Evolutionary conservation across 2,329 filamentous ascomycete species (phyloP).

Genomic region (Hymenoscyphus albidus): DNA sequence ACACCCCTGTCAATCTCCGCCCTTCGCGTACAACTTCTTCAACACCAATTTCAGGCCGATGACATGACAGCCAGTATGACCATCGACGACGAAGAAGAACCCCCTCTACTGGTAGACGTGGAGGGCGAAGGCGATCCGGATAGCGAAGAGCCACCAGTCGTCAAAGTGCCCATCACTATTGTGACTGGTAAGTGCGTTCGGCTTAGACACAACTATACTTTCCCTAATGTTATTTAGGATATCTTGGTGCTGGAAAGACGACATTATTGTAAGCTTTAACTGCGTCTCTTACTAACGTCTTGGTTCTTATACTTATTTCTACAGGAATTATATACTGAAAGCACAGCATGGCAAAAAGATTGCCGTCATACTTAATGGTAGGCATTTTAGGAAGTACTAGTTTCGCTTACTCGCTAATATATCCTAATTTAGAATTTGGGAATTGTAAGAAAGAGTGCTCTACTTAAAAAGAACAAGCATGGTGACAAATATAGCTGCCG

Average conservation of each 20-base stretch:
- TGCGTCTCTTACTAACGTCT: too few relatives aligned
- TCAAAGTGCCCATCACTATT: conserved; percentile 80
- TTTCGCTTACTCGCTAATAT: not conserved
- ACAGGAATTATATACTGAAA: conserved; percentile 81
- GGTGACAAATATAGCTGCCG: conserved; percentile 53
- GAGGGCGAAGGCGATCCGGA: conserved; percentile 37
- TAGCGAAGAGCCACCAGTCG: conserved; percentile 46
- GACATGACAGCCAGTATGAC: conserved; percentile 45
- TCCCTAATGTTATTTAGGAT: conserved; percentile 52
- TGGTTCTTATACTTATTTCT: not conserved
- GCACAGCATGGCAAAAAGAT: conserved; percentile 97
- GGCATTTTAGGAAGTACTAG: conserved; percentile 7
- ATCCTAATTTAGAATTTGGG: conserved; percentile 61
- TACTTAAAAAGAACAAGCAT: conserved; percentile 6
- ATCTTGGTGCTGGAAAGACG: conserved; percentile 92
- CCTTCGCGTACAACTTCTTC: not conserved
- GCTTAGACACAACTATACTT: not conserved
- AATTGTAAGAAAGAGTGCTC: conserved; percentile 56
- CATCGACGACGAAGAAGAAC: conserved; percentile 60
- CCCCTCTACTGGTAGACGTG: conserved; percentile 59
- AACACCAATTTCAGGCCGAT: not conserved
- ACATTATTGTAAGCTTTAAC: conserved; percentile 58
- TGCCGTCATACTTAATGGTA: conserved; percentile 92
- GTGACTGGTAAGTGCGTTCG: conserved; percentile 62
- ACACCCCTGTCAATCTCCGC: not conserved